A percentile compares a stretch with the other conserved stretches of the same genome.
phyloP scores from a whole-genome alignment of 495 filamentous ascomycete species.

The Niebla homalea region DNA sequence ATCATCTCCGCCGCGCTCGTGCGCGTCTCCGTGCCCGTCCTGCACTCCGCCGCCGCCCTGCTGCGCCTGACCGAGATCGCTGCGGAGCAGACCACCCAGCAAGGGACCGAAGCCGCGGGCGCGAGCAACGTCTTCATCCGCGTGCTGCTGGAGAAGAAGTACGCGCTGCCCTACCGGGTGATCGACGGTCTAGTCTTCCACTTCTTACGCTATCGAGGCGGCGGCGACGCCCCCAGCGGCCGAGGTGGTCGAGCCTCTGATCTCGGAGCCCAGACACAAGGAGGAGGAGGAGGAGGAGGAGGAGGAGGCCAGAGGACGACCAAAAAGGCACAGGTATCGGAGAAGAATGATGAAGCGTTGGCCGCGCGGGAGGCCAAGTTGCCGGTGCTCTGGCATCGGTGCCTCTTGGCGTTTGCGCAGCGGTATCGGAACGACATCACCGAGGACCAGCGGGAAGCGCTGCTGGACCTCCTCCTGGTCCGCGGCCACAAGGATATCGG shows the following conservation, averaged over 20 bases:
- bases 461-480: slow-evolving; percentile 76
- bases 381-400: slow-evolving; percentile 85
- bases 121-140: slow-evolving; percentile 90
- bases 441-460: slow-evolving; percentile 82
- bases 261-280: slow-evolving; percentile 15
- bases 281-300: slow-evolving; percentile 17
- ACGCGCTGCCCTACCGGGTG: slow-evolving; percentile 88
- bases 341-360: slow-evolving; percentile 7
- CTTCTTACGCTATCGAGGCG: slow-evolving; percentile 70
- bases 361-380: slow-evolving; percentile 44
- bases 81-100: slow-evolving; percentile 62
- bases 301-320: not conserved
- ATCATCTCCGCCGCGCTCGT: slow-evolving; percentile 76
- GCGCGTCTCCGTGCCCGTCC: slow-evolving; percentile 66
- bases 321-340: not conserved
- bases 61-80: slow-evolving; percentile 87
- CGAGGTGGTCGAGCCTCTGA: not conserved
- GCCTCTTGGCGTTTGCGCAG: slow-evolving; percentile 79
- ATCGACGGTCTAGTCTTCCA: slow-evolving; percentile 93
- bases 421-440: slow-evolving; percentile 87
- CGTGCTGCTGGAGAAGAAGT: slow-evolving; percentile 87
- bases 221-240: no score
- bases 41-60: slow-evolving; percentile 86
- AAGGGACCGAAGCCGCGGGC: slow-evolving; percentile 59
- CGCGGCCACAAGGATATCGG: slow-evolving; percentile 82